phyloP scores from a whole-genome alignment of 495 filamentous ascomycete genomes.

The Bacidia rubella region DNA sequence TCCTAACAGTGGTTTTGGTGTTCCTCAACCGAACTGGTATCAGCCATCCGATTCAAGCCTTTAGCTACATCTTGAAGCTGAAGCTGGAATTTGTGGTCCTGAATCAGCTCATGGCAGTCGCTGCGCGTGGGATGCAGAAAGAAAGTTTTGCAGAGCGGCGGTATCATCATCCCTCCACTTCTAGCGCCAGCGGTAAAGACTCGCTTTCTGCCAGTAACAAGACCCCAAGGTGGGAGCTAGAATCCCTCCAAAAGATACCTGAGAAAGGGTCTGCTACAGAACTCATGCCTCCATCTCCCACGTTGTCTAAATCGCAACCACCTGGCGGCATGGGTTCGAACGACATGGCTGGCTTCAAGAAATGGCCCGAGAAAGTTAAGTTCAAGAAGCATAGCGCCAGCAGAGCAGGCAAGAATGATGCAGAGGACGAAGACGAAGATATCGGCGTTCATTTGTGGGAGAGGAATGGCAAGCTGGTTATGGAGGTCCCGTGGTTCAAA shows the following conservation, averaged over 20 bases:
- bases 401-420: slow-evolving; percentile 3
- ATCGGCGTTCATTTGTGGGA: slow-evolving; percentile 14
- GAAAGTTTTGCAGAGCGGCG: slow-evolving; percentile 12
- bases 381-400: slow-evolving; percentile 1
- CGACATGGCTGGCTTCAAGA: background rate
- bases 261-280: background rate
- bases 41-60: slow-evolving; percentile 34
- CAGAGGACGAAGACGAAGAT: slow-evolving; percentile 3
- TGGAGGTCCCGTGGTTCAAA: slow-evolving; percentile 12
- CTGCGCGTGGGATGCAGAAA: slow-evolving; percentile 10
- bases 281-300: background rate
- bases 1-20: slow-evolving; percentile 27
- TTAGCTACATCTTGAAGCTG: slow-evolving; percentile 39
- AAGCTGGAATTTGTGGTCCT: slow-evolving; percentile 41
- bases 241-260: background rate
- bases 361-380: slow-evolving; percentile 1
- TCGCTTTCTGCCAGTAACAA: background rate
- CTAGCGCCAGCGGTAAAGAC: background rate
- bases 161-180: slow-evolving; percentile 8
- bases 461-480: slow-evolving; percentile 4
- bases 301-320: background rate
- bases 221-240: slow-evolving; percentile 1
- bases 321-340: background rate
- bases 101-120: slow-evolving; percentile 29
- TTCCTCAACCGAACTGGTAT: slow-evolving; percentile 26